Base-by-base conservation (phyloP, 108 stramenopile species). In the Parietichytrium sp. region DNA sequence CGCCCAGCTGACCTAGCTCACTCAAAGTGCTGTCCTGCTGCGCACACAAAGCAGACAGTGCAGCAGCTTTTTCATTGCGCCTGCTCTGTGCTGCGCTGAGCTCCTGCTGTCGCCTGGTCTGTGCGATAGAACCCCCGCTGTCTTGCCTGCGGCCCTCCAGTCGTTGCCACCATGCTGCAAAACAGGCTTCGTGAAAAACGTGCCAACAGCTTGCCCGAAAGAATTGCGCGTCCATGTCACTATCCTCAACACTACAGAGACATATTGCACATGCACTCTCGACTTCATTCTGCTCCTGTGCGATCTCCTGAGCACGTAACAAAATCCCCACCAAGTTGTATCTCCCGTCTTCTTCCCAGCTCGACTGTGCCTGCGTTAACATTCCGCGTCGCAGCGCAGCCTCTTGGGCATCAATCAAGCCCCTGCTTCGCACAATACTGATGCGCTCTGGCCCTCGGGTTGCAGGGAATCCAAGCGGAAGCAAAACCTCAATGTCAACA, bases 121-220 rank as follows among this genome's bases (percentile, higher is more conserved):
- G 23, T 7, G 61, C 61, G 23, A 45, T 33, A n/a, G 61, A 72
- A n/a, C 45, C 3, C 38, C 61, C 61, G 15, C 38, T 42, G 38
- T 72, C 20, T 3, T 33, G 36, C 10, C 61, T 33, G 38, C 61
- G 61, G 0, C 38, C 33, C 61, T 72, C 61, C 0, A 72, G 38
- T 42, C 45, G 61, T 25, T 72, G 36, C 2, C 6, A 72, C 61
- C 61, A 72, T 42, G 61, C 61, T 42, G 61, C 61, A 72, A 72
- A 72, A 25, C 61, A 72, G 23, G 61, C 42, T 16, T 42, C 20
- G 20, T 72, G 61, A 20, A 72, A 72, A 6, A 42, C 25, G 2
- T 72, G 61, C 61, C 61, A 72, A 42, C 61, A 72, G 33, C 33
- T 72, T 0, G 61, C 61, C 6, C 61, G 33, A 20, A 72, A 72